These are phyloP conservation scores for Penicillium verhagenii DNA, from an alignment of 495 filamentous ascomycete genomes.

Conservation along the genomic window DNA sequence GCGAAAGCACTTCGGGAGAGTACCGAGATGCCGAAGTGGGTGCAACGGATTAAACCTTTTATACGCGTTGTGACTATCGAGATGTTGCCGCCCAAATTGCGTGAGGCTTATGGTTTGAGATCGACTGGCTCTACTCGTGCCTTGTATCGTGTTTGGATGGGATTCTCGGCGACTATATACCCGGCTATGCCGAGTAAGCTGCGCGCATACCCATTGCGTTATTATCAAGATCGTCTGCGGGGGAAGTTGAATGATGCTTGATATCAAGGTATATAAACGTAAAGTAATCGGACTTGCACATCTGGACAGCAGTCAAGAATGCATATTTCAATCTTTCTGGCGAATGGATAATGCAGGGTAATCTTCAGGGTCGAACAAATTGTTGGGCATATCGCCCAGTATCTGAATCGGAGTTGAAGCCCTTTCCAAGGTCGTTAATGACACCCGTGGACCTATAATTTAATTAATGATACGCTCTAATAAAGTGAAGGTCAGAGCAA, in stretches of 20 bases:
- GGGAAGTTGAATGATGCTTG: slow-evolving; percentile 32
- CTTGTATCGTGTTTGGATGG: slow-evolving; percentile 38
- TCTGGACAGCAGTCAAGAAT: too few species aligned
- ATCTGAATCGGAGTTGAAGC: too few species aligned
- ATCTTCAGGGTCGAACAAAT: too few species aligned
- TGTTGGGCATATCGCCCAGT: too few species aligned
- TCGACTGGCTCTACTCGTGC: slow-evolving; percentile 32
- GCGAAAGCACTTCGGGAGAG: slow-evolving; percentile 30
- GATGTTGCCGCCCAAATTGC: slow-evolving; percentile 39
- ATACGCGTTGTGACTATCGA: slow-evolving; percentile 37
- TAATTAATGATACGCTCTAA: too few species aligned
- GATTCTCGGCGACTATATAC: slow-evolving; percentile 38
- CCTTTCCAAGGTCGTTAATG: too few species aligned
- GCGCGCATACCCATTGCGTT: slow-evolving; percentile 31
- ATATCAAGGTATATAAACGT: too few species aligned
- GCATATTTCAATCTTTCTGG: too few species aligned
- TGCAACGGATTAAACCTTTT: slow-evolving; percentile 35
- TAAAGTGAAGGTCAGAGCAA: too few species aligned
- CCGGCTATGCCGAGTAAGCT: slow-evolving; percentile 35
- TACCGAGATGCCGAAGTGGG: slow-evolving; percentile 34
- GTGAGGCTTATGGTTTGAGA: slow-evolving; percentile 40
- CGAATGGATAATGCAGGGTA: too few species aligned
- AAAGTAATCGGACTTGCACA: too few species aligned
- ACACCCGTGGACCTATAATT: too few species aligned
- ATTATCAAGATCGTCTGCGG: slow-evolving; percentile 31